Evolutionary conservation across 352 stramenopile genomes (phyloP).

Genomic region (Globisporangium canariense): DNA sequence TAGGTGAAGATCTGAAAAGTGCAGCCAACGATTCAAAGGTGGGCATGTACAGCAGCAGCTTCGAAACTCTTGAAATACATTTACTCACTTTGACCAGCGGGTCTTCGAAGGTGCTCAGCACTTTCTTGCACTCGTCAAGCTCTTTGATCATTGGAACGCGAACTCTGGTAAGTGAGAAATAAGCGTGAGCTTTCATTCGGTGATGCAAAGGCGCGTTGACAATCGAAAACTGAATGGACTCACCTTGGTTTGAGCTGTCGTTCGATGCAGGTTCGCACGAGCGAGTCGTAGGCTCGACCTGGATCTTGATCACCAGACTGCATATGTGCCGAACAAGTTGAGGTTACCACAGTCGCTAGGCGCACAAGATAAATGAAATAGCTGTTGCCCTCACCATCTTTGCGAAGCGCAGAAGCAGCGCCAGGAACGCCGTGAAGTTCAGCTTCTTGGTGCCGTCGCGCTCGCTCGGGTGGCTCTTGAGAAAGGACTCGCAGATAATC

Average conservation of each 20-base stretch:
- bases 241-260: conserved; percentile 58
- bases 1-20: conserved; percentile 47
- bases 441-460: conserved; percentile 64
- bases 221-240: background rate
- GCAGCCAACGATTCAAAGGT: background rate
- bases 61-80: too few species aligned
- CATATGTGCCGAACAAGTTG: background rate
- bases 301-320: conserved; percentile 56
- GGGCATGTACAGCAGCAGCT: background rate
- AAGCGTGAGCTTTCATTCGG: background rate
- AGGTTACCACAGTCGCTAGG: background rate
- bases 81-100: conserved; percentile 30
- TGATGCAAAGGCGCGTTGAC: background rate
- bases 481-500: conserved; percentile 72
- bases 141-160: conserved; percentile 44
- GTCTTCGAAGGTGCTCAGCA: conserved; percentile 58
- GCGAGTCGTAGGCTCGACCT: conserved; percentile 52
- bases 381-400: conserved; percentile 39
- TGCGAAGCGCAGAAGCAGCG: conserved; percentile 61
- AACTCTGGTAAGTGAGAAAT: conserved; percentile 20
- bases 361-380: background rate
- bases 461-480: conserved; percentile 56
- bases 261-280: conserved; percentile 63
- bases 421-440: conserved; percentile 66
- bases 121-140: conserved; percentile 63